Conservation (phyloP, 2,329 filamentous ascomycete species). For the Pezicula radicicola region DNA sequence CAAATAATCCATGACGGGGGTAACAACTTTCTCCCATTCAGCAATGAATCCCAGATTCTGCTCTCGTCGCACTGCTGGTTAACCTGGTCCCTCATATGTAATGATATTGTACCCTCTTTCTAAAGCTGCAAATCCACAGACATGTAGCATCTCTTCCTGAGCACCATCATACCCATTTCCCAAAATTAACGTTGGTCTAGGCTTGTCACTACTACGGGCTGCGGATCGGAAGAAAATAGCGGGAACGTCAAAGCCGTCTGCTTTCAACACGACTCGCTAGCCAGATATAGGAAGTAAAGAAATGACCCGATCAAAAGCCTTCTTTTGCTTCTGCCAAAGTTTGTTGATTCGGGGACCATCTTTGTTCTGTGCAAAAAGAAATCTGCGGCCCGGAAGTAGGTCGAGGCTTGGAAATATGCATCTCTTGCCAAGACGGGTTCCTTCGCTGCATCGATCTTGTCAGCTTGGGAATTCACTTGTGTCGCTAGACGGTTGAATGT, state of each 20-base stretch:
- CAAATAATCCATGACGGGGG: too few relatives aligned
- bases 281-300: conserved; percentile 32
- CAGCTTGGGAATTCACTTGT: conserved; percentile 7
- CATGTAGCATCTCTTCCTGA: conserved; percentile 41
- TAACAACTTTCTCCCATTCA: conserved; percentile 39
- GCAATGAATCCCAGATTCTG: conserved; percentile 41
- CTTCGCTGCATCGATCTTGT: conserved; percentile 12
- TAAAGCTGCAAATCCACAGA: conserved; percentile 30
- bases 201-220: conserved; percentile 10
- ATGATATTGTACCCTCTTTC: conserved; percentile 41
- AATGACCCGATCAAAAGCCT: conserved; percentile 38
- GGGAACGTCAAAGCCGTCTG: conserved; percentile 31
- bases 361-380: conserved; percentile 39
- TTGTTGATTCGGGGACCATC: conserved; percentile 36
- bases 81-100: conserved; percentile 44
- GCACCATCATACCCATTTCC: conserved; percentile 40
- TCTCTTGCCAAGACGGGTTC: conserved; percentile 26
- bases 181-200: conserved; percentile 36
- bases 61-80: conserved; percentile 36
- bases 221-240: conserved; percentile 32
- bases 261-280: conserved; percentile 28
- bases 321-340: conserved; percentile 35
- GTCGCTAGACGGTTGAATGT: conserved; percentile 5
- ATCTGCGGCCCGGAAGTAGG: too few relatives aligned
- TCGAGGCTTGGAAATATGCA: conserved; percentile 33